Conservation (phyloP, 176 grass and related monocot genomes). For the Carex myosuroides region DNA sequence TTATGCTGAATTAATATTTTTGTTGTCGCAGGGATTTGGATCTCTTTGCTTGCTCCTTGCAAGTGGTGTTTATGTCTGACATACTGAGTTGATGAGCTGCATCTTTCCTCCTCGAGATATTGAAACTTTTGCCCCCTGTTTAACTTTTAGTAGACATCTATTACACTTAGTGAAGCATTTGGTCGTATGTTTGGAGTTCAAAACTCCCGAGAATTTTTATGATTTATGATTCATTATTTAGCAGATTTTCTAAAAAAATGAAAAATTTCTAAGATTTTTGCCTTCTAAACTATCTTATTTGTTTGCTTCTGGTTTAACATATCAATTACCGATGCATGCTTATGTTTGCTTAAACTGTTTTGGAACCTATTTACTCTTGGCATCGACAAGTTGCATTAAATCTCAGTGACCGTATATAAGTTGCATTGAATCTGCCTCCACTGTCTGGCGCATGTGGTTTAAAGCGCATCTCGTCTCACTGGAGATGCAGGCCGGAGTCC, state of each 20-base stretch:
- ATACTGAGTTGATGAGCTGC: background rate
- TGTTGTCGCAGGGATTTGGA: slow-evolving; percentile 63
- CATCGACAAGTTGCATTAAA: background rate
- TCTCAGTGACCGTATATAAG: background rate
- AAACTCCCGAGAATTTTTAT: background rate
- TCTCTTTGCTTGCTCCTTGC: slow-evolving; percentile 93
- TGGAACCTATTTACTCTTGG: background rate
- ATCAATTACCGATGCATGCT: background rate
- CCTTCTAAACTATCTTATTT: background rate
- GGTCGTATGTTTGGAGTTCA: background rate
- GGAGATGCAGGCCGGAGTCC: no score
- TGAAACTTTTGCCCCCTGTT: background rate
- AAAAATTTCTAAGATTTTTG: background rate
- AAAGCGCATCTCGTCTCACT: no score
- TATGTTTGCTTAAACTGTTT: background rate
- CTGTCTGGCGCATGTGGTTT: no score
- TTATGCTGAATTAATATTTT: background rate
- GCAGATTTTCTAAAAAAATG: background rate
- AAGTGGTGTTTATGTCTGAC: slow-evolving; percentile 85
- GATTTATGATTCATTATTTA: slow-evolving; percentile 10
- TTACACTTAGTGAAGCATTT: slow-evolving; percentile 4
- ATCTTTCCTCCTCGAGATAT: background rate
- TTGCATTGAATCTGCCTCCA: no score
- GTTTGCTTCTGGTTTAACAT: background rate
- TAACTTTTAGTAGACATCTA: slow-evolving; percentile 4